These are phyloP conservation scores for Eremothecium coryli DNA, from an alignment of 1,139 yeast species.

Conservation along the genomic window DNA sequence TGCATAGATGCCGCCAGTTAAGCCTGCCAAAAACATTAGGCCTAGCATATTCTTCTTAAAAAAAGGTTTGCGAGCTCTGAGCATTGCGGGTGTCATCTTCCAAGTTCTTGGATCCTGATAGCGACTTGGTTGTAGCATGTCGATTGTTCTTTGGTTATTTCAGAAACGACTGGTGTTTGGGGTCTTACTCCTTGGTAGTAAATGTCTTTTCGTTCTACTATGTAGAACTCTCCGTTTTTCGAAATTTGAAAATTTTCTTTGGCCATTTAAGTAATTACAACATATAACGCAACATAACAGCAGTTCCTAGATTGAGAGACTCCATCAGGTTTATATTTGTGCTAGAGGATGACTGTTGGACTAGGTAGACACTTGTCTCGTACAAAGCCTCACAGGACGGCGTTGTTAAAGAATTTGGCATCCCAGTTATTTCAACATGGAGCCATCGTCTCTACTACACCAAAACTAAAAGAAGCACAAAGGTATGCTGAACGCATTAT, in stretches of 20 bases:
- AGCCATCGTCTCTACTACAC: conserved; percentile 58
- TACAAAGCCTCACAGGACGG: conserved; percentile 42
- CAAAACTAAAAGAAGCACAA: conserved; percentile 62
- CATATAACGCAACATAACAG: no score
- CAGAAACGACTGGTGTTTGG: neutral
- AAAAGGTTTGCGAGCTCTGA: conserved; percentile 80
- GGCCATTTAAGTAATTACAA: no score
- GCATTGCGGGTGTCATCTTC: conserved; percentile 89
- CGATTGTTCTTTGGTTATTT: neutral
- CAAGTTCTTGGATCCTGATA: conserved; percentile 72
- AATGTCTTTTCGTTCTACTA: neutral
- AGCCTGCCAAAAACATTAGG: conserved; percentile 46
- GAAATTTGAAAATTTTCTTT: conserved; percentile 1
- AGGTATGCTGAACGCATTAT: conserved; percentile 47
- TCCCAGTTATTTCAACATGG: conserved; percentile 62
- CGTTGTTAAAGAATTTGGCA: conserved; percentile 51
- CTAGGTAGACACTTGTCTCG: conserved; percentile 29
- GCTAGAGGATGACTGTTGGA: conserved; percentile 24
- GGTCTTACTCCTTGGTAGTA: neutral
- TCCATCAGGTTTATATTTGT: no score
- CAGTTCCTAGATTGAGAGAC: no score
- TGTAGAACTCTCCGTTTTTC: neutral
- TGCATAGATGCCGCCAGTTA: conserved; percentile 60
- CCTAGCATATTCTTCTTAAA: conserved; percentile 66
- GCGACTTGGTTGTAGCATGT: conserved; percentile 32